phyloP scores from a whole-genome alignment of 495 filamentous ascomycete species.

The Lepidopterella palustris region DNA sequence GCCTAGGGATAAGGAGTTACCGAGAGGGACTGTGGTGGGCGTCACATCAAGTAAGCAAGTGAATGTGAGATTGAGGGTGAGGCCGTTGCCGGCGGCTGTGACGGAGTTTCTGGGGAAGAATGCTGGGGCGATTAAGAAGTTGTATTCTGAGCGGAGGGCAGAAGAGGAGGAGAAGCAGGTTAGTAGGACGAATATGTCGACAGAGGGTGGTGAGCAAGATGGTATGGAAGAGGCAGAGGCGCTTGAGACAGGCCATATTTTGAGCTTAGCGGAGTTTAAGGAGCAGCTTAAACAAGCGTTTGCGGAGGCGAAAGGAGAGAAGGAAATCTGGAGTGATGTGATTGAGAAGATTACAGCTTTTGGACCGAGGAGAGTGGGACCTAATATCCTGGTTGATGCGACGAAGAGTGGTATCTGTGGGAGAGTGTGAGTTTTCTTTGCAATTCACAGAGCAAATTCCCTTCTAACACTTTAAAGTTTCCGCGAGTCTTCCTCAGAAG shows the following conservation, averaged over 20 bases:
- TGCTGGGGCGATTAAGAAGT: slow-evolving; percentile 63
- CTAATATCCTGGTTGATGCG: slow-evolving; percentile 83
- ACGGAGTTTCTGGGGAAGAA: slow-evolving; percentile 84
- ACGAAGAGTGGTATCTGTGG: slow-evolving; percentile 67
- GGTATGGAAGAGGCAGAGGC: slow-evolving; percentile 42
- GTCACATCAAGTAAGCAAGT: slow-evolving; percentile 80
- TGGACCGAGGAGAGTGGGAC: slow-evolving; percentile 75
- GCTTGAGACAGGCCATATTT: slow-evolving; percentile 43
- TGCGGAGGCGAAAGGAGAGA: slow-evolving; percentile 54
- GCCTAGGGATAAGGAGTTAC: slow-evolving; percentile 75
- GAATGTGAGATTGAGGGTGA: slow-evolving; percentile 67
- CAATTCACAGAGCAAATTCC: background rate
- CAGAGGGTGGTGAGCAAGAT: slow-evolving; percentile 14
- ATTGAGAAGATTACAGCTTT: slow-evolving; percentile 83
- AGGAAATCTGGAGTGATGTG: slow-evolving; percentile 68
- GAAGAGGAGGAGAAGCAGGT: slow-evolving; percentile 38
- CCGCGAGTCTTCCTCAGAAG: slow-evolving; percentile 17
- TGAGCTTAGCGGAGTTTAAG: slow-evolving; percentile 70
- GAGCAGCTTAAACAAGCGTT: slow-evolving; percentile 62
- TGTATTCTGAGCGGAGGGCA: slow-evolving; percentile 62
- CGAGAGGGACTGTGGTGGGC: slow-evolving; percentile 71
- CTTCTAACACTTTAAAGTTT: slow-evolving; percentile 29
- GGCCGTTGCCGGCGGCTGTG: slow-evolving; percentile 69
- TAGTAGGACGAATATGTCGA: slow-evolving; percentile 9
- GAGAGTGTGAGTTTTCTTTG: slow-evolving; percentile 56